A percentile compares a stretch with the other conserved stretches of the same genome.
Evolutionary conservation across 2,329 filamentous ascomycete genomes (phyloP).

Genomic region (Penicillium hesseltinei): DNA sequence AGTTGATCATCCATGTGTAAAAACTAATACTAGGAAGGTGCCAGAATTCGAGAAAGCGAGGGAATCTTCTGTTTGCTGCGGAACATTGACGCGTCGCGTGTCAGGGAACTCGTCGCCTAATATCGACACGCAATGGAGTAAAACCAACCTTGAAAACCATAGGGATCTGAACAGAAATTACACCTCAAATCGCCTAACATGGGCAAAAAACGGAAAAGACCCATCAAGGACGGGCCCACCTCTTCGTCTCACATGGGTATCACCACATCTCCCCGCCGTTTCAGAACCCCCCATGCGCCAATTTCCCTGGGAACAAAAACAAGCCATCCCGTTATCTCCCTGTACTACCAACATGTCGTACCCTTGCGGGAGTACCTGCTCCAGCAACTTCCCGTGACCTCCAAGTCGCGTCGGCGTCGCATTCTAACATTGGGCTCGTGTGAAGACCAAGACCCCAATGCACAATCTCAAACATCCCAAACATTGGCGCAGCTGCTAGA

Average conservation of each 20-base stretch:
- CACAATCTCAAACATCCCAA: slow-evolving; percentile 7
- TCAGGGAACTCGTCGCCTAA: background rate
- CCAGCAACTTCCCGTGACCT: slow-evolving; percentile 62
- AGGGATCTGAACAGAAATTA: background rate
- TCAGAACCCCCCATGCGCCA: slow-evolving; percentile 14
- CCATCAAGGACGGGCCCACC: slow-evolving; percentile 25
- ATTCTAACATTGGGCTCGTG: slow-evolving; percentile 35
- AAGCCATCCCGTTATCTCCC: slow-evolving; percentile 63
- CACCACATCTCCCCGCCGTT: slow-evolving; percentile 22
- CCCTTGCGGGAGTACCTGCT: slow-evolving; percentile 71
- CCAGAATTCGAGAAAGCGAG: background rate
- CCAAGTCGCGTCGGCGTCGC: slow-evolving; percentile 53
- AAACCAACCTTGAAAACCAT: background rate
- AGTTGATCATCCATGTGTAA: background rate
- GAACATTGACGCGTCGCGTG: slow-evolving; percentile 8
- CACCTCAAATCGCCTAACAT: slow-evolving; percentile 24
- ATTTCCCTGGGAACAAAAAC: slow-evolving; percentile 12
- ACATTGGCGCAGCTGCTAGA: slow-evolving; percentile 63
- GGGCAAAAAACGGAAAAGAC: slow-evolving; percentile 46
- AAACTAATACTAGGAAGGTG: background rate
- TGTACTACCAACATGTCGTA: slow-evolving; percentile 65
- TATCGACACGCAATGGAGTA: background rate
- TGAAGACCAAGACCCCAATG: slow-evolving; percentile 1
- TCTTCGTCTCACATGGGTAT: slow-evolving; percentile 26
- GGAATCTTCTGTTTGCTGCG: background rate